Evolutionary conservation across 306 rosid genomes (phyloP).

Genomic region (Elaeagnus macrophylla): DNA sequence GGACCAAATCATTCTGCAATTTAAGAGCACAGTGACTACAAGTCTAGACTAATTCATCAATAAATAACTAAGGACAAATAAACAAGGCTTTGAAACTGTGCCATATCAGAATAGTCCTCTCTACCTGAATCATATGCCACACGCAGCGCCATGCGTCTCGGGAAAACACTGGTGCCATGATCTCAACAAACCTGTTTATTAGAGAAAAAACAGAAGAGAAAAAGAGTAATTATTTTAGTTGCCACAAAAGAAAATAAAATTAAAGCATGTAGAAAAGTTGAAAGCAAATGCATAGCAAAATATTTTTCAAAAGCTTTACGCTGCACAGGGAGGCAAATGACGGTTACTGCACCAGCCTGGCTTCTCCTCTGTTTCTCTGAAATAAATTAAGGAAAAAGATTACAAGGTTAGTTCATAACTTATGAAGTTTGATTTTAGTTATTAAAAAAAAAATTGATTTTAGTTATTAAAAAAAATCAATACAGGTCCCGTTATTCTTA

Average conservation of each 20-base stretch:
- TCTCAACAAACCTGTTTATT: slow-evolving; percentile 73
- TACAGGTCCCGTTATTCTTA: slow-evolving; percentile 27
- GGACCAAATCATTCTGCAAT: slow-evolving; percentile 89
- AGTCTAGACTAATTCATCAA: slow-evolving; percentile 4
- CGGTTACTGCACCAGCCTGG: slow-evolving; percentile 97
- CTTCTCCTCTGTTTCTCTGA: slow-evolving; percentile 72
- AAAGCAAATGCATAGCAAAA: slow-evolving; percentile 8
- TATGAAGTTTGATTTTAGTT: too few relatives aligned
- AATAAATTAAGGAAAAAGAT: slow-evolving; percentile 11
- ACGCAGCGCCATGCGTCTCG: slow-evolving; percentile 98
- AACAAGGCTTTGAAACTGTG: slow-evolving; percentile 4
- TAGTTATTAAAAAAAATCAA: background rate
- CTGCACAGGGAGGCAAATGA: slow-evolving; percentile 96
- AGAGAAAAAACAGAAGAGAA: background rate
- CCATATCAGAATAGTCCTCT: slow-evolving; percentile 1
- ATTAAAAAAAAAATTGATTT: background rate
- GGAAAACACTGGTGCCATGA: slow-evolving; percentile 98
- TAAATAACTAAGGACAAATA: slow-evolving; percentile 8
- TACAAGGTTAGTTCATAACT: slow-evolving; percentile 6
- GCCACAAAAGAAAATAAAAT: slow-evolving; percentile 2
- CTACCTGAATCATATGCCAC: slow-evolving; percentile 96
- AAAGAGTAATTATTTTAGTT: background rate
- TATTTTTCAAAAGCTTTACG: slow-evolving; percentile 37
- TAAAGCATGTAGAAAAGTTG: background rate
- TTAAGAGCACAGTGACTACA: slow-evolving; percentile 4